Percentiles rank a stretch among this genome's conserved stretches.
Evolutionary conservation across 768 basidiomycete species (phyloP).

Genomic region (Amanita rubescens): DNA sequence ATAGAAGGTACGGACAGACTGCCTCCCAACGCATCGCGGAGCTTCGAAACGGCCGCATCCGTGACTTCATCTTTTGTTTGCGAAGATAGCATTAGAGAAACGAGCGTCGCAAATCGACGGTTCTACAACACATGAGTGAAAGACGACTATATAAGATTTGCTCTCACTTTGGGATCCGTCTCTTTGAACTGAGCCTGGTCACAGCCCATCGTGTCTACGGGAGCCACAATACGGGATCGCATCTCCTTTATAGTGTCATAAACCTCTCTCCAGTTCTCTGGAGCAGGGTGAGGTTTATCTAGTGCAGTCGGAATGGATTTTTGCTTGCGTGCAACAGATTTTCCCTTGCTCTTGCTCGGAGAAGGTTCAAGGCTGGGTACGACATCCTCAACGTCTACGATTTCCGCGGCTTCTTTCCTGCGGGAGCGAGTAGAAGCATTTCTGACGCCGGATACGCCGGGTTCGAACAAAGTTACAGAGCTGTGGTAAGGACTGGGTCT

Average conservation of each 20-base stretch:
- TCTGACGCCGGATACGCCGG: constrained; percentile 13
- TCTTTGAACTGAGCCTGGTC: constrained; percentile 61
- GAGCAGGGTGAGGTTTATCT: constrained; percentile 57
- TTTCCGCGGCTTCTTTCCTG: constrained; percentile 9
- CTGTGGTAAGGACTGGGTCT: constrained; percentile 37
- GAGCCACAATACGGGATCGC: constrained; percentile 65
- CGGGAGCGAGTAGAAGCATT: constrained; percentile 22
- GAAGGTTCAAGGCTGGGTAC: background rate
- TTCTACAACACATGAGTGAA: constrained; percentile 38
- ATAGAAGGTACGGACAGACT: constrained; percentile 71
- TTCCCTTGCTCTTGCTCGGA: background rate
- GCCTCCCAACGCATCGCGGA: constrained; percentile 70
- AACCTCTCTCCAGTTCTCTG: constrained; percentile 56
- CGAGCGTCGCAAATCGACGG: constrained; percentile 73
- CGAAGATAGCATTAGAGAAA: constrained; percentile 92
- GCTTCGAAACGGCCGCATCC: constrained; percentile 66
- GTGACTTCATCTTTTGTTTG: constrained; percentile 94
- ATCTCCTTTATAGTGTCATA: constrained; percentile 72
- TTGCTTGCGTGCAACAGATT: constrained; percentile 37
- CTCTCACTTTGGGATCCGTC: constrained; percentile 53
- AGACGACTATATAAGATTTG: background rate
- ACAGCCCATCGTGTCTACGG: constrained; percentile 93
- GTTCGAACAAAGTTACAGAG: constrained; percentile 26
- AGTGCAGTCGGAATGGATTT: constrained; percentile 51
- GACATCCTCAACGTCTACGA: constrained; percentile 5